Conservation (phyloP, 2,329 filamentous ascomycete species). For the Trichophyton mentagrophytes region DNA sequence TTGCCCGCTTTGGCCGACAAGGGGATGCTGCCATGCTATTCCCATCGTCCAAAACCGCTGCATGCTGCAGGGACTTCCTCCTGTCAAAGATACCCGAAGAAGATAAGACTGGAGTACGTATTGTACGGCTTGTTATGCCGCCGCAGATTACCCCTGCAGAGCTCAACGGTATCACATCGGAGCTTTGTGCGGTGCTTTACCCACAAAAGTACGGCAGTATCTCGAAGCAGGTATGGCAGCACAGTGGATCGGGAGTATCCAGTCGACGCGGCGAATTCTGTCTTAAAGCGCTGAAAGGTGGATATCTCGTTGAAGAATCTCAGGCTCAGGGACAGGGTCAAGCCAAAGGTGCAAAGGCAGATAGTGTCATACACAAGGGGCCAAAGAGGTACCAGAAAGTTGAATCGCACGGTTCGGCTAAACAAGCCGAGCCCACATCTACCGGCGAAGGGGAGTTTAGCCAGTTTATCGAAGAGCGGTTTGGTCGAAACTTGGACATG, state of each 20-base stretch:
- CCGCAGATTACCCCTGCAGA: constrained; percentile 52
- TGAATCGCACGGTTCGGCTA: constrained; percentile 23
- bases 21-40: constrained; percentile 66
- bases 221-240: constrained; percentile 96
- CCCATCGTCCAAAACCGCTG: constrained; percentile 57
- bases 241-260: constrained; percentile 83
- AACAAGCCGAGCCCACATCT: constrained; percentile 10
- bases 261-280: constrained; percentile 88
- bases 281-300: constrained; percentile 58
- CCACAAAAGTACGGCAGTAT: constrained; percentile 52
- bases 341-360: constrained; percentile 12
- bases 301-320: constrained; percentile 45
- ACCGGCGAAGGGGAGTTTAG: constrained; percentile 52
- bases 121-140: constrained; percentile 42
- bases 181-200: constrained; percentile 59
- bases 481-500: constrained; percentile 77
- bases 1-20: constrained; percentile 44
- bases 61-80: constrained; percentile 63
- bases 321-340: constrained; percentile 13
- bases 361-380: constrained; percentile 43
- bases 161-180: constrained; percentile 39
- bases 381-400: constrained; percentile 66
- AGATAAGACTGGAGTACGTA: constrained; percentile 39
- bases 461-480: constrained; percentile 83
- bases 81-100: constrained; percentile 25